Evolutionary conservation across 1,284 basidiomycete species (phyloP).

Genomic region (Tilletia walkeri): DNA sequence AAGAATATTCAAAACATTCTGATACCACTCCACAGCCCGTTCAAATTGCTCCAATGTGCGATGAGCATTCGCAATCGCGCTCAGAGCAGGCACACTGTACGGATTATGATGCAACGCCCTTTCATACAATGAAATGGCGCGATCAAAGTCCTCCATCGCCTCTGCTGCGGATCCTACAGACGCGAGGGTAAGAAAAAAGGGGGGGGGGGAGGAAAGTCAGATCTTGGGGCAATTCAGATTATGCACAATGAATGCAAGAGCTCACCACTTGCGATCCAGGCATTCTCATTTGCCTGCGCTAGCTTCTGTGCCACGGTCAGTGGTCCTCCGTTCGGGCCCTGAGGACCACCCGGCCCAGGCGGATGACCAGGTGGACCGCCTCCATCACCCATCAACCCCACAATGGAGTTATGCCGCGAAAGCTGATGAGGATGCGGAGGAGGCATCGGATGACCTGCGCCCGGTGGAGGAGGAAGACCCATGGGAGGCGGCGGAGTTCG

Average conservation of each 20-base stretch:
- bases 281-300: conserved; percentile 45
- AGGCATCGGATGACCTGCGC: not conserved
- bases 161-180: conserved; percentile 42
- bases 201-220: not conserved
- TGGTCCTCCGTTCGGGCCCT: not conserved
- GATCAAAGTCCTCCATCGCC: conserved; percentile 52
- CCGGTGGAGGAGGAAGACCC: not conserved
- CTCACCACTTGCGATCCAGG: conserved; percentile 45
- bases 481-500: not conserved
- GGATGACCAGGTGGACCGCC: not conserved
- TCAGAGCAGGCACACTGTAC: conserved; percentile 50
- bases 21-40: conserved; percentile 90
- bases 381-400: not conserved
- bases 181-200: not conserved
- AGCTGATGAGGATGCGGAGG: conserved; percentile 16
- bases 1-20: conserved; percentile 74
- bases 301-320: conserved; percentile 35
- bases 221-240: not conserved
- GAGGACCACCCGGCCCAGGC: not conserved
- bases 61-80: conserved; percentile 52
- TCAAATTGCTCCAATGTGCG: conserved; percentile 52
- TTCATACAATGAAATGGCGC: conserved; percentile 51
- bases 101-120: conserved; percentile 52
- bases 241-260: not conserved
- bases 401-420: conserved; percentile 8